Base-by-base conservation (phyloP, 441 rosid species). In the Populus tomentosa region DNA sequence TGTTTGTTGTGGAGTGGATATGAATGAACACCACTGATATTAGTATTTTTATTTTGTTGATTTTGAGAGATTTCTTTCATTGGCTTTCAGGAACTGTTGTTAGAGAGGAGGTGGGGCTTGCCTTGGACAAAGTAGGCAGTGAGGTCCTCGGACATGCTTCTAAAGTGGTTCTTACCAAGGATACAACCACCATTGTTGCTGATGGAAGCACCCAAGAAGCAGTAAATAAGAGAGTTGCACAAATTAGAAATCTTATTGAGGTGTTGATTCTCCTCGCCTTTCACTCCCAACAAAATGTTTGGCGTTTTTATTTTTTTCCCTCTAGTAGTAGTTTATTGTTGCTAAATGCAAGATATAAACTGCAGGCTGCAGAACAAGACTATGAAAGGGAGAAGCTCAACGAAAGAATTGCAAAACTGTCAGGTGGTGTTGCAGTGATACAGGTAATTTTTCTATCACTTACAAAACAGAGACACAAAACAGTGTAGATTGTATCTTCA, bases 191-290 rank as follows among this genome's bases (percentile, higher is more conserved):
- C 56, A 89, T 94, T 70, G 97, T 94, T 7, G 97, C 97, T 66
- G 98, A 94, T 84, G 98, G 98, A 32, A 94, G 88, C 86, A 90
- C 97, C 73, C 97, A 94, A 78, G 97, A 92, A 50, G 97, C 83
- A 46, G 98, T 94, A 77, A 90, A 67, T 85, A 94, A 92, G 86
- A 88, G 97, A 82, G 98, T 94, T 80, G 87, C 86, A 5, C 98
- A 90, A 79, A 94, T 94, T 74, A 92, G 76, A 84, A 94, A 87
- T 82, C 95, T 94, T 53, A 91, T 94, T 71, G 97, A 91, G 95
- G 97, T 91, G 46, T 16, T 21, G 14, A 6, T 5, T 36, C 20
- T 18, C 16, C 63, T 7, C 0, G 1, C 59, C 20, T 16, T 20
- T 7, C 63, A 56, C 11, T 14, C 21, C 38, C 23, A 10, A 18